Base-by-base conservation (phyloP, 148 eudicot species). In the Camellia sinensis region DNA sequence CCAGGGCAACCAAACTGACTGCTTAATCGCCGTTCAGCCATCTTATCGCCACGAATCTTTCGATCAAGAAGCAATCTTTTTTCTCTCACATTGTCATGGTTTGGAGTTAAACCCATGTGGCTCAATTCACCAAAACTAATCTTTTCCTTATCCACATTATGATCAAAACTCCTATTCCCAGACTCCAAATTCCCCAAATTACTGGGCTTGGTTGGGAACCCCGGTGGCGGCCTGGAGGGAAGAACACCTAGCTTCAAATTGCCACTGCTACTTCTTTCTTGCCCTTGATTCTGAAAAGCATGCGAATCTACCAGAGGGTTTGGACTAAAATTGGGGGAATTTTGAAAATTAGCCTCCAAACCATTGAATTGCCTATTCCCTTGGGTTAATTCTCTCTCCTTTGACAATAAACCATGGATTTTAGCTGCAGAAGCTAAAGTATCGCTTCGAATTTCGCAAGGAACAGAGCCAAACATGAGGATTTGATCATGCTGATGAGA, bases 1-100 rank as follows among this genome's bases (percentile, higher is more conserved):
- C 88, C 92, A 81, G 89, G 89, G 66, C 50, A 77, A 69, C 91
- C 93, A 50, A 89, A 62, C 86, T 88, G 97, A 50, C 83, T 60
- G 78, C 80, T 80, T 13, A 85, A 60, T 44, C 84, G 77, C 53
- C 60, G 65, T 12, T 78, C 90, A 74, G 60, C 44, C 52, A 73
- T 73, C 73, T 64, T 18, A 79, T 48, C 74, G 37, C 71, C 79
- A 2, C n/a, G 40, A 78, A n/a, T 68, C 40, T 67, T 48, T 21
- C 74, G 71, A 29, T 71, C 78, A 52, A 79, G 52, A 44, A 41
- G 21, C 22, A 73, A 62, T 21, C 73, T 75, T 79, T 84, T 82
- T 7, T 84, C 88, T 9, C 80, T 83, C 60, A 83, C 85, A 78
- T 66, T 80, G 73, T 79, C 80, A 37, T 54, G 68, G 79, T 69